phyloP scores from a whole-genome alignment of 78 protist species.

The Dictyostelium purpureum region DNA sequence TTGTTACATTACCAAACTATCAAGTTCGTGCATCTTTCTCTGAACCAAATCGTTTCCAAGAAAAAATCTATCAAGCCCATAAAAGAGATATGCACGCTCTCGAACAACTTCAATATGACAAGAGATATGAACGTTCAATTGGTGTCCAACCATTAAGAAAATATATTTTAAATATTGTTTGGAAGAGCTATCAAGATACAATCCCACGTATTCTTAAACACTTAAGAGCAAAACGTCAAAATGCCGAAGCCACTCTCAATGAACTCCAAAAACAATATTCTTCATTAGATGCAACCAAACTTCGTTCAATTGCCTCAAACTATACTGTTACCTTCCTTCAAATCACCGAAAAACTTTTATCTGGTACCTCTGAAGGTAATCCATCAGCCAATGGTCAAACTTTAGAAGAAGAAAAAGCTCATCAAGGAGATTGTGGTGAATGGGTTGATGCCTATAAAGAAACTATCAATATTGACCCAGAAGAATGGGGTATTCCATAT shows the following conservation, averaged over 20 bases:
- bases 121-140: constrained; percentile 78
- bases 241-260: constrained; percentile 32
- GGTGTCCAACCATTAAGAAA: constrained; percentile 78
- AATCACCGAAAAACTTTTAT: constrained; percentile 71
- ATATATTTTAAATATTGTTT: constrained; percentile 62
- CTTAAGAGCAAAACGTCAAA: constrained; percentile 49
- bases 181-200: constrained; percentile 77
- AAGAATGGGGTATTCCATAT: constrained; percentile 75
- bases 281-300: constrained; percentile 36
- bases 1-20: constrained; percentile 79
- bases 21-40: constrained; percentile 60
- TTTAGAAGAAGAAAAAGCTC: constrained; percentile 78
- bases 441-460: constrained; percentile 80
- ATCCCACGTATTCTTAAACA: constrained; percentile 78
- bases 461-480: constrained; percentile 78
- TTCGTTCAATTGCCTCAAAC: constrained; percentile 76
- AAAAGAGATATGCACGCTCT: constrained; percentile 78
- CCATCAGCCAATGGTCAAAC: constrained; percentile 87
- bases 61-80: constrained; percentile 59
- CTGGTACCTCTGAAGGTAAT: constrained; percentile 86
- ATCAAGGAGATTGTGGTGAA: constrained; percentile 82
- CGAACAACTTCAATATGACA: constrained; percentile 82
- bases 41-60: constrained; percentile 65
- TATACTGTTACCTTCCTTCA: constrained; percentile 78
- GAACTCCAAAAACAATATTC: constrained; percentile 54